These are phyloP conservation scores for Gloeopeniophorella convolvens DNA, from an alignment of 768 basidiomycete genomes.

Conservation along the genomic window DNA sequence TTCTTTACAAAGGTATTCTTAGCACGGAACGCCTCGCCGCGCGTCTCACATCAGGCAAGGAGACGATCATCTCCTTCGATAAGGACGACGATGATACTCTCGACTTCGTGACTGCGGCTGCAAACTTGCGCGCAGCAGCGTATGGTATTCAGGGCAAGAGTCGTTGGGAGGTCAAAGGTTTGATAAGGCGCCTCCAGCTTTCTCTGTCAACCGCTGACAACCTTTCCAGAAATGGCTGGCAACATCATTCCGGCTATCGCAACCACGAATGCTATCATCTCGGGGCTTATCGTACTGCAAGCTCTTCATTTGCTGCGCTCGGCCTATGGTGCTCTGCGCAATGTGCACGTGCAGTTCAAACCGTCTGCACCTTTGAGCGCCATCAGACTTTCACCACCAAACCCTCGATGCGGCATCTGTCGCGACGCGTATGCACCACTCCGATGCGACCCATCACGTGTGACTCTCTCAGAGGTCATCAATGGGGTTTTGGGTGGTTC, in stretches of 20 bases:
- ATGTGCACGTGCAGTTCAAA: conserved; percentile 76
- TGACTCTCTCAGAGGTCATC: conserved; percentile 69
- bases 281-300: conserved; percentile 91
- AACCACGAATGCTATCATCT: conserved; percentile 96
- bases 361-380: conserved; percentile 71
- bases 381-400: conserved; percentile 61
- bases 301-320: conserved; percentile 77
- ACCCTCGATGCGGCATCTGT: conserved; percentile 77
- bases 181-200: conserved; percentile 4
- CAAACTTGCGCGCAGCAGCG: conserved; percentile 85
- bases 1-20: neutral
- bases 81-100: conserved; percentile 97
- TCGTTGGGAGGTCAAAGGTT: conserved; percentile 96
- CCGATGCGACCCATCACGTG: conserved; percentile 62
- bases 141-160: conserved; percentile 89
- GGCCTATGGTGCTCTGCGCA: conserved; percentile 54
- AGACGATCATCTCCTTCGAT: conserved; percentile 76
- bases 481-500: conserved; percentile 54
- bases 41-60: conserved; percentile 57
- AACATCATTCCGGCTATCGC: conserved; percentile 99
- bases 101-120: conserved; percentile 93
- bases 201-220: neutral
- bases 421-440: conserved; percentile 75
- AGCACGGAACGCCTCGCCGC: conserved; percentile 78
- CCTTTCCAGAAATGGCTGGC: conserved; percentile 87